Evolutionary conservation across 192 early-diverging fungal species (phyloP).

Genomic region (Coemansia sp.): DNA sequence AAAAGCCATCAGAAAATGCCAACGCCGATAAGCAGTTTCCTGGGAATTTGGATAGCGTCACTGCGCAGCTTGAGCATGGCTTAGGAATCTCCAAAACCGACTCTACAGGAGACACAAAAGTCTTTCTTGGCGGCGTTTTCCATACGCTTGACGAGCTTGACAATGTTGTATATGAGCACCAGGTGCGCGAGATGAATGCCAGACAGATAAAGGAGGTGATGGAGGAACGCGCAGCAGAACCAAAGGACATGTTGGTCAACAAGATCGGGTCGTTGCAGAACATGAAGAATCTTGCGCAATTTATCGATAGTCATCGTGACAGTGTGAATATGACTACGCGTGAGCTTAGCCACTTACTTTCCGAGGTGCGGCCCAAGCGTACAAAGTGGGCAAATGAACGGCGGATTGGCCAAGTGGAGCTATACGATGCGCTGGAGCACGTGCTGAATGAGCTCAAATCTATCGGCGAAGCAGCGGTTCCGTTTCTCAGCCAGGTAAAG

Average conservation of each 20-base stretch:
- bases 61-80: slow-evolving; percentile 4
- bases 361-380: slow-evolving; percentile 74
- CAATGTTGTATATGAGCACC: slow-evolving; percentile 38
- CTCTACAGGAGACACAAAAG: neutral
- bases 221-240: slow-evolving; percentile 36
- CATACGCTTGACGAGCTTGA: slow-evolving; percentile 52
- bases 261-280: slow-evolving; percentile 47
- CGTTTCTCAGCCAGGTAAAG: slow-evolving; percentile 86
- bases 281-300: slow-evolving; percentile 72
- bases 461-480: slow-evolving; percentile 77
- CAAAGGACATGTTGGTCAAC: slow-evolving; percentile 50
- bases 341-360: slow-evolving; percentile 72
- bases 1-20: neutral
- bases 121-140: slow-evolving; percentile 25
- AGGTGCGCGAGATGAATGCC: slow-evolving; percentile 23
- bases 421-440: slow-evolving; percentile 89
- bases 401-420: slow-evolving; percentile 81
- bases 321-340: slow-evolving; percentile 64
- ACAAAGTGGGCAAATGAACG: slow-evolving; percentile 91
- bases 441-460: slow-evolving; percentile 78
- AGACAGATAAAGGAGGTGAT: slow-evolving; percentile 27
- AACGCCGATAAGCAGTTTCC: neutral
- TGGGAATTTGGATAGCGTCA: slow-evolving; percentile 1
- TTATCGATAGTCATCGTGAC: slow-evolving; percentile 70
- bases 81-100: slow-evolving; percentile 1